phyloP scores from a whole-genome alignment of 768 basidiomycete genomes.

The Leccinum boreale region DNA sequence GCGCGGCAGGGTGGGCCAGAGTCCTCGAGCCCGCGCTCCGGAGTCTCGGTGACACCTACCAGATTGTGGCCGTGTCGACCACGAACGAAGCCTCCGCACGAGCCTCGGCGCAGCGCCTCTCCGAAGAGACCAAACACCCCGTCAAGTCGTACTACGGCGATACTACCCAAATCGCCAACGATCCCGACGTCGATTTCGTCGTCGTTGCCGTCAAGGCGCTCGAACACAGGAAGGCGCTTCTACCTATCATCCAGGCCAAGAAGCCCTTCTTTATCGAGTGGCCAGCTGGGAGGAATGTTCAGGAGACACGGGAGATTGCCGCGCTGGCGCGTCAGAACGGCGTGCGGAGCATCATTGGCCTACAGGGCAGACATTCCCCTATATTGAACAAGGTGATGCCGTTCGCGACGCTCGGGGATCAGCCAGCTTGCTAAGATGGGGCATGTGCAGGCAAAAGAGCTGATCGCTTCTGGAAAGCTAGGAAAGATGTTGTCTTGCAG shows the following conservation, averaged over 20 bases:
- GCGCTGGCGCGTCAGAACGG: slow-evolving; percentile 6
- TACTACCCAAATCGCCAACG: slow-evolving; percentile 12
- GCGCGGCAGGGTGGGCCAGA: slow-evolving; percentile 3
- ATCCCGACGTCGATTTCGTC: slow-evolving; percentile 14
- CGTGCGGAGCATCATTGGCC: slow-evolving; percentile 2
- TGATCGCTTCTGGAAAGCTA: slow-evolving; percentile 5
- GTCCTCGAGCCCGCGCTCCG: slow-evolving; percentile 7
- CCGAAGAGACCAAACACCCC: slow-evolving; percentile 1
- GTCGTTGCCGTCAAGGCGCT: slow-evolving; percentile 11
- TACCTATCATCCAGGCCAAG: slow-evolving; percentile 13
- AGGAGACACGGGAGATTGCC: slow-evolving; percentile 10
- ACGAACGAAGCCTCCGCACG: slow-evolving; percentile 7
- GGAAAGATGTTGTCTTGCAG: slow-evolving; percentile 10
- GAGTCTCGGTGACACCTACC: slow-evolving; percentile 9
- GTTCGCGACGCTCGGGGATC: background rate
- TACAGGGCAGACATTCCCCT: slow-evolving; percentile 14
- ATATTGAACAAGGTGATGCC: slow-evolving; percentile 1
- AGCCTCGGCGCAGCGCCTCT: slow-evolving; percentile 6
- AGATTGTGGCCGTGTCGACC: slow-evolving; percentile 11
- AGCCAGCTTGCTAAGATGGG: background rate
- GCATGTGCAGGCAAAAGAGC: slow-evolving; percentile 3
- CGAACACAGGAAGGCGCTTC: slow-evolving; percentile 4
- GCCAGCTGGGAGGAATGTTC: slow-evolving; percentile 7
- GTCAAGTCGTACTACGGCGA: slow-evolving; percentile 12
- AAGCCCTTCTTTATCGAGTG: slow-evolving; percentile 13